Base-by-base conservation (phyloP, 345 rosid species). In the Draba incana region DNA sequence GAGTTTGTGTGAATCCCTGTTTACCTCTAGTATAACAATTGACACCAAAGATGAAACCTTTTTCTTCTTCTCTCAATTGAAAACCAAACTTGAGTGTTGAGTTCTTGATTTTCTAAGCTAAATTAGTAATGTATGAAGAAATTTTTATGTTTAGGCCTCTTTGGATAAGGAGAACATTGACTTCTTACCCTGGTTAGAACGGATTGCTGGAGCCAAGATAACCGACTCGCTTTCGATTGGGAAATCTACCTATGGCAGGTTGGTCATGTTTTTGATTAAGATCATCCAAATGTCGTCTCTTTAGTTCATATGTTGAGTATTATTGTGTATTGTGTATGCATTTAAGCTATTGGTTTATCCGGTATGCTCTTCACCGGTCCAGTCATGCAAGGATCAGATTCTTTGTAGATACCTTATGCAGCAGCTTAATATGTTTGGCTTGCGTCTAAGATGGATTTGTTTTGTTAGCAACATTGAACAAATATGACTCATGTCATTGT, bases 131-230 rank as follows among this genome's bases (percentile, higher is more conserved):
- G 48, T 71, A 55, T 54, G 43, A 38, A 23, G 15, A 11, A 15
- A 42, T 16, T 47, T 56, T 51, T 60, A 85, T 86, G 58, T 61
- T 5, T 76, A 60, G 60, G 69, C 54, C 57, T 51, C 46, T 67
- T 48, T 64, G 59, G 84, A 84, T 12, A 76, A 75, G 58, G 88
- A 68, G 2, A 80, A 79, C 66, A 72, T 56, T 44, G 86, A 76
- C 38, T 92, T 92, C 76, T 79, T 92, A 81, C 90, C 93, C 4
- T 92, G 98, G 97, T 68, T 92, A 77, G 91, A 88, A 76, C 62
- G 43, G 20, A 83, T 79, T 71, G 83, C 96, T 55, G 88, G 89
- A 59, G 76, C 49, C n/a, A 75, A 80, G 70, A 72, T 92, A 41
- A 83, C 89, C 1, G 70, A 86, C 3, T 62, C 69, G 61, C 87